A percentile compares a stretch with the other conserved stretches of the same genome.
These are phyloP conservation scores for Pythium aphanidermatum DNA, from an alignment of 352 stramenopile species.

Conservation along the genomic window DNA sequence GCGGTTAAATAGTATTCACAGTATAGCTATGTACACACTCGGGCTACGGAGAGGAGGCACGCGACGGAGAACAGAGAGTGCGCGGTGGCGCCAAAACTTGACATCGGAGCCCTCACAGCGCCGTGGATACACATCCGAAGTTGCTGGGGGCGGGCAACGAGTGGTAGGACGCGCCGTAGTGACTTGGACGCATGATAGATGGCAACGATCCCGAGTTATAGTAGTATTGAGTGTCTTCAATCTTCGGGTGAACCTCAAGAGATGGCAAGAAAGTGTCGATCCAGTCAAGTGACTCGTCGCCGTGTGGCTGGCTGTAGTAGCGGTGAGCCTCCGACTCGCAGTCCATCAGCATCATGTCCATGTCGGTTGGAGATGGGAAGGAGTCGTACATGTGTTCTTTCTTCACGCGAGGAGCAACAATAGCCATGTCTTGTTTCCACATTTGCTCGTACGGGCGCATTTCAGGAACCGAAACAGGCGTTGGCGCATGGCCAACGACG, in stretches of 20 bases:
- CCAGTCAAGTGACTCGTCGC: slow-evolving; percentile 55
- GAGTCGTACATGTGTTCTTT: slow-evolving; percentile 14
- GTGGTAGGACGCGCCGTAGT: slow-evolving; percentile 13
- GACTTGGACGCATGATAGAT: slow-evolving; percentile 1
- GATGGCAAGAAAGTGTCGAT: slow-evolving; percentile 60
- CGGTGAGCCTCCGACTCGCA: slow-evolving; percentile 21
- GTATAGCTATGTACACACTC: no score
- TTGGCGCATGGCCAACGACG: background rate
- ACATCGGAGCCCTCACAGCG: background rate
- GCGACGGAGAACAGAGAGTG: background rate
- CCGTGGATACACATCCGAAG: slow-evolving; percentile 7
- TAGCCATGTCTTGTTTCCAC: slow-evolving; percentile 23
- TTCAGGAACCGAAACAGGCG: background rate
- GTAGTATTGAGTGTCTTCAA: slow-evolving; percentile 12
- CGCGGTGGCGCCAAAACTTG: slow-evolving; percentile 2
- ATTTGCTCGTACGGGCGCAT: slow-evolving; percentile 3
- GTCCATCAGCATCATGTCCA: slow-evolving; percentile 35
- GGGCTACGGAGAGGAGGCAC: no score
- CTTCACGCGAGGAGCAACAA: slow-evolving; percentile 22
- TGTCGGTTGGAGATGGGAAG: slow-evolving; percentile 30
- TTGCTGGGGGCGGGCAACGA: slow-evolving; percentile 12
- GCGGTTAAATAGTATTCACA: no score
- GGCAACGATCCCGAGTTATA: slow-evolving; percentile 1
- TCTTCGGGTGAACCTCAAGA: slow-evolving; percentile 17
- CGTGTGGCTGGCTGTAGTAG: slow-evolving; percentile 9